Evolutionary conservation across 345 rosid species (phyloP).

Genomic region (Mercurialis annua): DNA sequence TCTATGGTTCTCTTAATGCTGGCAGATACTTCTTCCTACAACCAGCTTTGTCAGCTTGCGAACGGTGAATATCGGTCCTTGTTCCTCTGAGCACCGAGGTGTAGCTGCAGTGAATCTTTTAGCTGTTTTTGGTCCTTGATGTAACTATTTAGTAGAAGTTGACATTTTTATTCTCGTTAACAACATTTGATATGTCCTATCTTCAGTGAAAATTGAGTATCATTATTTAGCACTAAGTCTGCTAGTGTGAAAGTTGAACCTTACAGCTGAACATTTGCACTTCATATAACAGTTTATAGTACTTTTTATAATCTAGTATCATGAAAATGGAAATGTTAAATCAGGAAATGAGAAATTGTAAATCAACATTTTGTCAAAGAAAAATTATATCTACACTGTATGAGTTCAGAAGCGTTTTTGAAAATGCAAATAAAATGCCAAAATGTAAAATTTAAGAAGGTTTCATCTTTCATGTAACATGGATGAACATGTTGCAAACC

Average conservation of each 20-base stretch:
- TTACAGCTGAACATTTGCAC: not conserved
- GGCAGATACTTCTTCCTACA: constrained; percentile 58
- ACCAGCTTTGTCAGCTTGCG: constrained; percentile 82
- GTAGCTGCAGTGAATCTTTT: not conserved
- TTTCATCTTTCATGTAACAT: no score
- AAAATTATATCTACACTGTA: no score
- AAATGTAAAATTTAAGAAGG: no score
- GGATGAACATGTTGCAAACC: no score
- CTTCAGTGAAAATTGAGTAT: not conserved
- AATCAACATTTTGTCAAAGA: no score
- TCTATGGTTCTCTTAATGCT: constrained; percentile 8
- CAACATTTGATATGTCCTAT: not conserved
- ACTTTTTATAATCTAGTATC: no score
- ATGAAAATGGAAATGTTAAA: no score
- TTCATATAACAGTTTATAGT: not conserved
- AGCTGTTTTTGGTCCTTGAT: constrained; percentile 2
- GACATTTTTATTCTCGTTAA: not conserved
- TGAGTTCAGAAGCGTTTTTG: no score
- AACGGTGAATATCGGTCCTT: constrained; percentile 70
- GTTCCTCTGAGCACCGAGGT: constrained; percentile 47
- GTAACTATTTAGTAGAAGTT: constrained; percentile 11
- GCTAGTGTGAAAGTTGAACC: not conserved
- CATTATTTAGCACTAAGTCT: no score
- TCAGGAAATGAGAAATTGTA: no score
- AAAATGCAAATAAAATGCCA: no score